phyloP scores from a whole-genome alignment of 768 basidiomycete genomes.

The Daedaleopsis sinensis region DNA sequence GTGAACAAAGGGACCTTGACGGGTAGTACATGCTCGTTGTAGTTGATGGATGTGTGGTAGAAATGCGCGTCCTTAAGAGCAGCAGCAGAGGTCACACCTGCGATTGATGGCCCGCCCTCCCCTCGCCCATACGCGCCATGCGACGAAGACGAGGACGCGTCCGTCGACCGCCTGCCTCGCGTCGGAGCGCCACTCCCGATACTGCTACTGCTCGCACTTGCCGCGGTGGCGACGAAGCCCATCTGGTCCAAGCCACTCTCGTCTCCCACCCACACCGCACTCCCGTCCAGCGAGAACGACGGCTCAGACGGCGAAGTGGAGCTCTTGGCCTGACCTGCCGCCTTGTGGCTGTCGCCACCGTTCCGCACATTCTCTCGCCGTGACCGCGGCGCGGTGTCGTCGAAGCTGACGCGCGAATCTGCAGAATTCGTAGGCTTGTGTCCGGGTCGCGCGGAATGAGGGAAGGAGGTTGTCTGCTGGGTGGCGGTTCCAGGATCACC shows the following conservation, averaged over 20 bases:
- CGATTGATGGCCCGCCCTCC: conserved; percentile 22
- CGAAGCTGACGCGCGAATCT: conserved; percentile 71
- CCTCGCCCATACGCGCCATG: conserved; percentile 38
- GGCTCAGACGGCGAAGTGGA: conserved; percentile 68
- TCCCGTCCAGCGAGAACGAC: conserved; percentile 78
- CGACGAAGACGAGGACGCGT: conserved; percentile 75
- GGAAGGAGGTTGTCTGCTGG: conserved; percentile 7
- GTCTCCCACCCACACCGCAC: conserved; percentile 84
- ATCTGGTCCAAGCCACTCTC: conserved; percentile 59
- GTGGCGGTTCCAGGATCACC: conserved; percentile 24
- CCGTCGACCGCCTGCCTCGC: conserved; percentile 63
- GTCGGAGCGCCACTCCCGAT: conserved; percentile 36
- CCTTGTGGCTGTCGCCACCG: conserved; percentile 38
- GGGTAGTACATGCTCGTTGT: conserved; percentile 82
- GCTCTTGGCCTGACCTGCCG: conserved; percentile 32
- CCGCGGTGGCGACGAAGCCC: conserved; percentile 17
- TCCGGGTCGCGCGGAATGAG: conserved; percentile 3
- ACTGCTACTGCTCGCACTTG: conserved; percentile 23
- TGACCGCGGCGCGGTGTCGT: conserved; percentile 60
- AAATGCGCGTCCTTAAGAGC: conserved; percentile 89
- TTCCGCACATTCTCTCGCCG: conserved; percentile 9
- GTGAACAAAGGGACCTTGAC: conserved; percentile 89
- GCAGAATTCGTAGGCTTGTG: conserved; percentile 24
- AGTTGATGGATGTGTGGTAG: conserved; percentile 83
- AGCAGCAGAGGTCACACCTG: conserved; percentile 20